phyloP scores from a whole-genome alignment of 1,284 basidiomycete species.

The Cutaneotrichosporon mucoides region DNA sequence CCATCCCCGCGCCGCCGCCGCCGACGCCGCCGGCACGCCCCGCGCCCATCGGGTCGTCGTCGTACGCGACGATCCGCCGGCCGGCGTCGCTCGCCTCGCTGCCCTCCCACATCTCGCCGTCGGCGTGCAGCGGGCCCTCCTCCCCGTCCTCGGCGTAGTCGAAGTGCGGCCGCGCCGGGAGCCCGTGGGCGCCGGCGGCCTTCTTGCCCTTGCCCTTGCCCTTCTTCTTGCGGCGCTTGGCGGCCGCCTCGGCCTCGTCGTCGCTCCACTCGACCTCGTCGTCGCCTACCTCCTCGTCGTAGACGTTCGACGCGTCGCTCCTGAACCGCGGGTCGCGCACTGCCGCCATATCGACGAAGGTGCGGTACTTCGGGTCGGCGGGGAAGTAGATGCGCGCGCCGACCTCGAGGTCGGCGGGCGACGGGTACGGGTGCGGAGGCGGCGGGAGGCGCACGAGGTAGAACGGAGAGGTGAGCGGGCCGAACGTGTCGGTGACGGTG shows the following conservation, averaged over 20 bases:
- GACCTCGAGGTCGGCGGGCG: conserved; percentile 18
- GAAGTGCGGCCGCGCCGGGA: conserved; percentile 39
- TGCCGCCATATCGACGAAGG: conserved; percentile 51
- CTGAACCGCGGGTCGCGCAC: conserved; percentile 51
- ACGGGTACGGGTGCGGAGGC: conserved; percentile 43
- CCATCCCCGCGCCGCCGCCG: conserved; percentile 17
- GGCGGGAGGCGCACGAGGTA: conserved; percentile 49
- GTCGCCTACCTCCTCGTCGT: conserved; percentile 56
- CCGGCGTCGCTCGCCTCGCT: conserved; percentile 22
- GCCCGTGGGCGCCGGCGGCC: conserved; percentile 1
- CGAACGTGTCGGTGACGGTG: conserved; percentile 56
- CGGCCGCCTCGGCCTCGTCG: conserved; percentile 55
- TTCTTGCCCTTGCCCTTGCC: conserved; percentile 10
- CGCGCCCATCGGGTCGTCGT: conserved; percentile 11
- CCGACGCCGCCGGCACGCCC: conserved; percentile 7
- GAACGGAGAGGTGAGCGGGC: conserved; percentile 55
- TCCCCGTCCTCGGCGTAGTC: conserved; percentile 35
- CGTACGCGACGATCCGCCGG: conserved; percentile 18
- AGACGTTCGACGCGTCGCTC: conserved; percentile 55
- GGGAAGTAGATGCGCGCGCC: conserved; percentile 51
- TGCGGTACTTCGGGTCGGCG: conserved; percentile 43
- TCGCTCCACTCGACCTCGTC: conserved; percentile 57
- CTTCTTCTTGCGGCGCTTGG: conserved; percentile 46
- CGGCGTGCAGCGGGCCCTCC: conserved; percentile 19
- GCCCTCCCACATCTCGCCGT: conserved; percentile 24